phyloP scores from a whole-genome alignment of 192 early-diverging fungal species.

The Backusella tarrabulga region DNA sequence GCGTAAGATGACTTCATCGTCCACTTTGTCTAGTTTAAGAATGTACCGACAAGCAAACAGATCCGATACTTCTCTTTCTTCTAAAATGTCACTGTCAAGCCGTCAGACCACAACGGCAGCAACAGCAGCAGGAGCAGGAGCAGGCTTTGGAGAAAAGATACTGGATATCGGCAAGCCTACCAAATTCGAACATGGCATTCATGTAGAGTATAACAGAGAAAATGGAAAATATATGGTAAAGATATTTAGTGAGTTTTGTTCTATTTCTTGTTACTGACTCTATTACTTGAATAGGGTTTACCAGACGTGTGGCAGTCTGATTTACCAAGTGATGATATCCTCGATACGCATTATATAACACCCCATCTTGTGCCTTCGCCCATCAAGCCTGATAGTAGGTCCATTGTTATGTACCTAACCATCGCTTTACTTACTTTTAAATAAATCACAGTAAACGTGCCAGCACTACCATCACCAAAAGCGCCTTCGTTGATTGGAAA shows the following conservation, averaged over 20 bases:
- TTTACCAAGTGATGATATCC: constrained; percentile 50
- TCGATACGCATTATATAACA: constrained; percentile 53
- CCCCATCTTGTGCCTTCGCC: constrained; percentile 52
- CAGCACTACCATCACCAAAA: constrained; percentile 17
- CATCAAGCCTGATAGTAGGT: constrained; percentile 15
- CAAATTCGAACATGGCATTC: constrained; percentile 55
- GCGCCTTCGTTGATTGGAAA: constrained; percentile 39
- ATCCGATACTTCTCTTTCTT: constrained; percentile 26
- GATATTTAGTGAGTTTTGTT: background rate
- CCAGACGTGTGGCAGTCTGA: constrained; percentile 58
- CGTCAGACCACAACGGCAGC: constrained; percentile 6
- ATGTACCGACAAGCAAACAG: constrained; percentile 21
- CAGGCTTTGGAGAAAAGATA: constrained; percentile 38
- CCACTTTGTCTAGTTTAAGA: constrained; percentile 22
- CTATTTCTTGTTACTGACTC: background rate
- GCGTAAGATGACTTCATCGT: constrained; percentile 26
- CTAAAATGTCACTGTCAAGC: constrained; percentile 23
- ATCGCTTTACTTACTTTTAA: background rate
- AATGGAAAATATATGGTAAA: constrained; percentile 53
- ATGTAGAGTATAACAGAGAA: constrained; percentile 52
- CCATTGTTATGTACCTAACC: background rate
- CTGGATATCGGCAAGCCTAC: constrained; percentile 54
- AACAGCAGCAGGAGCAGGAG: background rate
- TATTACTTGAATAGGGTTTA: constrained; percentile 32
- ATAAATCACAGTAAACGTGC: background rate